phyloP scores from a whole-genome alignment of 441 rosid species.

The Euphorbia neoarborescens region DNA sequence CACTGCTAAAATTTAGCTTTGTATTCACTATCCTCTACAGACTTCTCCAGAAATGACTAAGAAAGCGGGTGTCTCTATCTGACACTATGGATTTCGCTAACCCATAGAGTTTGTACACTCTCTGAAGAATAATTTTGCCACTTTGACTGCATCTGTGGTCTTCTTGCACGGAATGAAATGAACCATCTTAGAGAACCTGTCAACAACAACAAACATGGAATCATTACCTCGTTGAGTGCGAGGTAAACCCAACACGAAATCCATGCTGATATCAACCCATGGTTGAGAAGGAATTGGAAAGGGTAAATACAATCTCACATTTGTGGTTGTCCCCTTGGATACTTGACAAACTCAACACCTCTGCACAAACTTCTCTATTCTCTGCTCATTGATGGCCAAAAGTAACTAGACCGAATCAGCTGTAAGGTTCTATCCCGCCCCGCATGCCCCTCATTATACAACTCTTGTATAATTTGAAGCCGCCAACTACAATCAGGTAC shows the following conservation, averaged over 20 bases:
- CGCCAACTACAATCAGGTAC: background rate
- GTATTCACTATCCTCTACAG: background rate
- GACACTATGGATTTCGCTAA: background rate
- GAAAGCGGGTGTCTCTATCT: background rate
- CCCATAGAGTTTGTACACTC: background rate
- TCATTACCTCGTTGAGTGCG: background rate
- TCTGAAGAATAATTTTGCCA: background rate
- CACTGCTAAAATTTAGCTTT: background rate
- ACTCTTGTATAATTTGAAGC: background rate
- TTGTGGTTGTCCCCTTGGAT: background rate
- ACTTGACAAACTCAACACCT: background rate
- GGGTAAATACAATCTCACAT: background rate
- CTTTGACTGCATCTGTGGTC: background rate
- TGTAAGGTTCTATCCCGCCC: slow-evolving; percentile 1
- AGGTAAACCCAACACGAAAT: slow-evolving; percentile 4
- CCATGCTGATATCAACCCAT: slow-evolving; percentile 2
- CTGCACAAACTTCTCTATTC: background rate
- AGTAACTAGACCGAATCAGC: background rate
- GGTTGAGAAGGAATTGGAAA: background rate
- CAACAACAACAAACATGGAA: background rate
- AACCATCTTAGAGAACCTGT: background rate
- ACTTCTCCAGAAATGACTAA: slow-evolving; percentile 5
- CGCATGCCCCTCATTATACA: background rate
- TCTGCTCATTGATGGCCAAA: background rate
- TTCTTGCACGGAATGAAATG: background rate